phyloP scores from a whole-genome alignment of 2,329 filamentous ascomycete genomes.

The Scedosporium minutisporum region DNA sequence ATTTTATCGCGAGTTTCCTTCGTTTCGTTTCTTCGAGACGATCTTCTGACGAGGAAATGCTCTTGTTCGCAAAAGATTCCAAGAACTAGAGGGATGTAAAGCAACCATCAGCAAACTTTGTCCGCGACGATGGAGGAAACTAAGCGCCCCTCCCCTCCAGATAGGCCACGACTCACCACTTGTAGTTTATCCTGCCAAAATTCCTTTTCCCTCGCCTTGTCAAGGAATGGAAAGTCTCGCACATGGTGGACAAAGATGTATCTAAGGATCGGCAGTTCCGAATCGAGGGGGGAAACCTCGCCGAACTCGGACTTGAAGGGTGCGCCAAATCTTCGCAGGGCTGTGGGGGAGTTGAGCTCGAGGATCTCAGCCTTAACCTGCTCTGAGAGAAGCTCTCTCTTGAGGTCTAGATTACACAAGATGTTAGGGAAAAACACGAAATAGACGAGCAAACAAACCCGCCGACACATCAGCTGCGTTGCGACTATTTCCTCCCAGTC shows the following conservation, averaged over 20 bases:
- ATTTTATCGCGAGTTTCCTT: slow-evolving; percentile 82
- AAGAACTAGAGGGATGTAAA: slow-evolving; percentile 58
- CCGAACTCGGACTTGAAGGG: slow-evolving; percentile 89
- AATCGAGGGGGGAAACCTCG: slow-evolving; percentile 87
- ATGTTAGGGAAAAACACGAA: neutral
- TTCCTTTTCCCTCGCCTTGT: slow-evolving; percentile 95
- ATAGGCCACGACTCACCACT: slow-evolving; percentile 50
- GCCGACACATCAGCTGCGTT: neutral
- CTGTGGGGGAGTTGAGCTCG: slow-evolving; percentile 90
- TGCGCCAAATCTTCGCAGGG: slow-evolving; percentile 87
- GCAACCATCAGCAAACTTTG: neutral
- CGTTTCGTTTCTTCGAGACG: slow-evolving; percentile 93
- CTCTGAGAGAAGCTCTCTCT: slow-evolving; percentile 83
- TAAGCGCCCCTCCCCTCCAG: neutral
- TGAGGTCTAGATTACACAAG: slow-evolving; percentile 57
- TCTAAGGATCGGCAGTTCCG: slow-evolving; percentile 82
- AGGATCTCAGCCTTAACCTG: slow-evolving; percentile 86
- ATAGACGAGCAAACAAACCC: neutral
- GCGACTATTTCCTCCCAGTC: neutral
- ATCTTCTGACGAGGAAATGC: slow-evolving; percentile 95
- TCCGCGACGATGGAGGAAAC: neutral
- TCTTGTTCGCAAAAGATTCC: slow-evolving; percentile 93
- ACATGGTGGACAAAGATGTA: slow-evolving; percentile 98
- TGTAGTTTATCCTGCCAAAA: slow-evolving; percentile 99
- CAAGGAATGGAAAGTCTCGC: slow-evolving; percentile 93